Base-by-base conservation (phyloP, 768 basidiomycete genomes). In the Suillus variegatus region DNA sequence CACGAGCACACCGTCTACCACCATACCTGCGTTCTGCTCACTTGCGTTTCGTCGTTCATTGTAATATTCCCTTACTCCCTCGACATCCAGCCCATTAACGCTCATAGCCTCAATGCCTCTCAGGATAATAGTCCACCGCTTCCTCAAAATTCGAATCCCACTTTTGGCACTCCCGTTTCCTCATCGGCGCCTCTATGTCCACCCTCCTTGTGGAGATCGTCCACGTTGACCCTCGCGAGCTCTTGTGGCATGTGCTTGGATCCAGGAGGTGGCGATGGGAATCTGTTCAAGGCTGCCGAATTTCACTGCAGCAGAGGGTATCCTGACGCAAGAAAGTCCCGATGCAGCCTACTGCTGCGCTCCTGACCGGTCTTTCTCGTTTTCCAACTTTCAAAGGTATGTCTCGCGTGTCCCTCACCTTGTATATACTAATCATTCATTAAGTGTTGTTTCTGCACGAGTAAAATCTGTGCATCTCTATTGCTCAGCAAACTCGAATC, bases 111-210 rank as follows among this genome's bases (percentile, higher is more conserved):
- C 25, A 25, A 56, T 13, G n/a, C 35, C 22, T 49, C 47, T 6
- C 22, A 49, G 12, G 2, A 6, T 13, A 49, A 60, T 70, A 43
- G 63, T 76, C 75, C 14, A 76, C 46, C 18, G 65, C 7, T 6
- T 43, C 43, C 73, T 76, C 75, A 25, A 76, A 43, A 25, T 43
- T 18, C 18, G 7, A 43, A 43, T 43, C 18, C 41, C 6, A 43
- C 76, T 18, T 75, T 75, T n/a, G 76, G 76, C 6, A 80, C 80
- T 35, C 78, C 79, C n/a, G 77, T 77, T 67, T 77, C 78, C 35
- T 70, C 72, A 35, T 73, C 74, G 13, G 74, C 78, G 22, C 76
- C 79, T 16, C 81, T 76, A 6, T 79, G 81, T 20, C 67, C 75
- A 78, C 64, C 85, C 77, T 72, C 40, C 40, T 4, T 40, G 40